These are phyloP conservation scores for Ochetophila trinervis DNA, from an alignment of 306 rosid genomes.

Conservation along the genomic window DNA sequence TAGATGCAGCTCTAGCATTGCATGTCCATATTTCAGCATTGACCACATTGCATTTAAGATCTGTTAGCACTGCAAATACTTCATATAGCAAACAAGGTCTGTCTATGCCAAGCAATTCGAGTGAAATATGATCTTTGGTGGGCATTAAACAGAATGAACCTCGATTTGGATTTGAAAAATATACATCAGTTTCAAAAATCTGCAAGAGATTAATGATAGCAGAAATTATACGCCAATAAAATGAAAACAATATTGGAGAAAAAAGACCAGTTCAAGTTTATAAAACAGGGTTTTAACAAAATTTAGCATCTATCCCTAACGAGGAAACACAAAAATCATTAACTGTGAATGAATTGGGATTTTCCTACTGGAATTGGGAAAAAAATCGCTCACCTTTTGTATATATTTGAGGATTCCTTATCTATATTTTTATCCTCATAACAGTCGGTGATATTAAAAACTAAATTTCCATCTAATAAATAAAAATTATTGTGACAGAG, in stretches of 20 bases:
- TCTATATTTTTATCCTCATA: slow-evolving; percentile 4
- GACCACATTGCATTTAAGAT: slow-evolving; percentile 7
- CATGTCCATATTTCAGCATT: slow-evolving; percentile 10
- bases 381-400: not conserved
- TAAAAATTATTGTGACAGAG: not conserved
- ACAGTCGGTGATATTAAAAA: slow-evolving; percentile 8
- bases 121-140: not conserved
- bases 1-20: slow-evolving; percentile 9
- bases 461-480: not conserved
- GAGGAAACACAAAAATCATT: no score
- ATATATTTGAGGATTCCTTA: slow-evolving; percentile 4
- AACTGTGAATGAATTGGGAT: no score
- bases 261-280: not conserved
- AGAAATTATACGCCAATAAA: not conserved
- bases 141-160: not conserved
- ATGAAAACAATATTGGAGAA: not conserved
- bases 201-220: not conserved
- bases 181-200: slow-evolving; percentile 9
- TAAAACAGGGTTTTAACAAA: no score
- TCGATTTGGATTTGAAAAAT: not conserved
- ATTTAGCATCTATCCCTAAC: no score
- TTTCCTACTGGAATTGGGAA: no score
- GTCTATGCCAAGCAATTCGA: not conserved
- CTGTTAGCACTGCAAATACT: not conserved
- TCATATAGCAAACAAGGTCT: not conserved